Base-by-base conservation (phyloP, 2,329 filamentous ascomycete genomes). In the Zarea fungicola region DNA sequence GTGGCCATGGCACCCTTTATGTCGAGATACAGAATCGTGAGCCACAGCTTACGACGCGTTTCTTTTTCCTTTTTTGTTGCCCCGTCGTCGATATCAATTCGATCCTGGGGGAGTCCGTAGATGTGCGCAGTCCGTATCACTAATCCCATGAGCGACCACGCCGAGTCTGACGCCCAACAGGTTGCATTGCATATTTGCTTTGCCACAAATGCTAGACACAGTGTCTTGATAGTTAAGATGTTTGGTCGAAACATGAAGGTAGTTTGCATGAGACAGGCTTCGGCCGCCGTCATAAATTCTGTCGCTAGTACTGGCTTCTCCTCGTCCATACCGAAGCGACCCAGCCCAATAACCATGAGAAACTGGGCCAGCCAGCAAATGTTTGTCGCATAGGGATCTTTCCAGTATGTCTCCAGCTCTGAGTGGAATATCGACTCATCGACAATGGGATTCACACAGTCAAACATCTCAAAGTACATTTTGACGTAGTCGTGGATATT, bases 161-260 rank as follows among this genome's bases (percentile, higher is more conserved):
- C 64, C 3, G 65, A 66, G 47, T 68, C 65, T 2, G 64, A 58
- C 3, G 64, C 60, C 65, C 65, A 67, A 48, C 65, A 68, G 0
- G 64, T 67, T 11, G 65, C 61, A 48, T 67, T 67, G 55, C 64
- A 66, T 7, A 65, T 58, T 36, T 65, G 62, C 53, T 66, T 67
- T 22, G 65, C 65, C 28, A 66, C 59, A 19, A 64, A 60, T 59
- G 66, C 65, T 16, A 68, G 54, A 14, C 58, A 58, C 10, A 66
- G 49, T 1, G 60, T 56, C 46, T 63, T 61, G 13, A 67, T 54
- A 1, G 60, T 56, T n/a, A 62, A 52, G 26, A 66, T 53, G 3
- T 61, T 66, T 7, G 65, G 65, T 2, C 65, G 63, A 41, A 66
- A 66, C 60, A 66, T 67, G 50, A 66, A 66, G 2, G 64, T 63